phyloP scores from a whole-genome alignment of 768 basidiomycete species.

The Lyophyllum semitale region DNA sequence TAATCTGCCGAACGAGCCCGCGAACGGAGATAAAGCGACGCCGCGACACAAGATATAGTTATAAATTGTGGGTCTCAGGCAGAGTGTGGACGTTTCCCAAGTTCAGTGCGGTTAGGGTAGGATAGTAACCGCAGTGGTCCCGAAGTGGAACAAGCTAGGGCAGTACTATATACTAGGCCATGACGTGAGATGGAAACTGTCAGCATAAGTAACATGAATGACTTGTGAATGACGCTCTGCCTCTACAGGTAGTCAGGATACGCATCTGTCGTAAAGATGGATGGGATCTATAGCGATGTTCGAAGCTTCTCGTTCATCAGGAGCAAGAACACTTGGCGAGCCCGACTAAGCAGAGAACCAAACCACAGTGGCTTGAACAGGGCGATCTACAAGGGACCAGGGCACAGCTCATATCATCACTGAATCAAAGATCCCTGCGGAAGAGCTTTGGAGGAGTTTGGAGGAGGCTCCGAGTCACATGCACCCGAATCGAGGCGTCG shows the following conservation, averaged over 20 bases:
- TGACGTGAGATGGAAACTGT: conserved; percentile 11
- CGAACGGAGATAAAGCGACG: background rate
- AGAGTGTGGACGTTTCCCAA: background rate
- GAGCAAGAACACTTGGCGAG: no score
- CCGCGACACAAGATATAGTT: background rate
- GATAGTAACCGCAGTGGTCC: no score
- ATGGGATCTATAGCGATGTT: background rate
- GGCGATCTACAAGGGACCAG: background rate
- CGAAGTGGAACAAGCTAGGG: no score
- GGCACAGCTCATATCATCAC: background rate
- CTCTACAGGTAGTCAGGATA: background rate
- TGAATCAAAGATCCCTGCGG: background rate
- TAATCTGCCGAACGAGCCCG: no score
- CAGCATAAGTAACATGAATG: background rate
- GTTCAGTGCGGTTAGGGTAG: no score
- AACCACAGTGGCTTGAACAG: background rate
- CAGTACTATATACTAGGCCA: conserved; percentile 1
- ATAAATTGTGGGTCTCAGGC: background rate
- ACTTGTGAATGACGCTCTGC: no score
- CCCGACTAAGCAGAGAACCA: no score
- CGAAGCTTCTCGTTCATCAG: no score
- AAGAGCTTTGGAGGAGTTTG: background rate
- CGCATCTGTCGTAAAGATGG: background rate
- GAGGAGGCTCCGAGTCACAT: background rate
- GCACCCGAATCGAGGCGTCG: background rate